These are phyloP conservation scores for Mallotus nudiflorus DNA, from an alignment of 345 rosid genomes.

Conservation along the genomic window DNA sequence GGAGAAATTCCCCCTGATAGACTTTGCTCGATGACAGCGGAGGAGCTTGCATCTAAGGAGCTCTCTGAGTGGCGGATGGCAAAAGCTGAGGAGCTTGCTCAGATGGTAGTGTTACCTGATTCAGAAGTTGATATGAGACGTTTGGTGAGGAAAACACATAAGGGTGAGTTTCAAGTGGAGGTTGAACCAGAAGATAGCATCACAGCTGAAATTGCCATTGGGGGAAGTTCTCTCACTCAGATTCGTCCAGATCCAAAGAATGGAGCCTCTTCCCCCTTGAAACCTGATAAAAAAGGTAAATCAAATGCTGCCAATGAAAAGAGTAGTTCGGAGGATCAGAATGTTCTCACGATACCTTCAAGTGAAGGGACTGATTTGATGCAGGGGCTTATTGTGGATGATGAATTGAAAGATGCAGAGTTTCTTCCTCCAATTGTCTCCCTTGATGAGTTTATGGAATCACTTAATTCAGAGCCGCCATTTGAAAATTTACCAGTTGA, in stretches of 20 bases:
- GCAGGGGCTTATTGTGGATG: slow-evolving; percentile 76
- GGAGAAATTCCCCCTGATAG: slow-evolving; percentile 69
- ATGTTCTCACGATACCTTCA: slow-evolving; percentile 54
- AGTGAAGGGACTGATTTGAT: slow-evolving; percentile 48
- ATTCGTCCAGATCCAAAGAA: slow-evolving; percentile 33
- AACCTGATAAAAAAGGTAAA: slow-evolving; percentile 36
- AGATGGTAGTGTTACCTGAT: slow-evolving; percentile 86
- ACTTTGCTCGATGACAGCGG: slow-evolving; percentile 85
- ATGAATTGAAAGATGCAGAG: slow-evolving; percentile 69
- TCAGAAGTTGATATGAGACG: slow-evolving; percentile 69
- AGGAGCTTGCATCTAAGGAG: slow-evolving; percentile 97
- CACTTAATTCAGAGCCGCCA: slow-evolving; percentile 86
- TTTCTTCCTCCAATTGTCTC: slow-evolving; percentile 93
- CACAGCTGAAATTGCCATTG: slow-evolving; percentile 61
- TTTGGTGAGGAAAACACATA: slow-evolving; percentile 87
- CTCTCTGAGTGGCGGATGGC: slow-evolving; percentile 93
- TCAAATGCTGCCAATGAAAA: slow-evolving; percentile 33
- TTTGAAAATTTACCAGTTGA: slow-evolving; percentile 60
- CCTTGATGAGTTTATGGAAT: slow-evolving; percentile 88
- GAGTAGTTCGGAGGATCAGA: slow-evolving; percentile 33
- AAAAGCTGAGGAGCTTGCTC: slow-evolving; percentile 90
- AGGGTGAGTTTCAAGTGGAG: slow-evolving; percentile 93
- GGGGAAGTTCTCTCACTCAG: slow-evolving; percentile 35
- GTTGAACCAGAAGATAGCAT: slow-evolving; percentile 57
- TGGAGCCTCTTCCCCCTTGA: slow-evolving; percentile 17